Base-by-base conservation (phyloP, 768 basidiomycete genomes). In the Mycena pura region DNA sequence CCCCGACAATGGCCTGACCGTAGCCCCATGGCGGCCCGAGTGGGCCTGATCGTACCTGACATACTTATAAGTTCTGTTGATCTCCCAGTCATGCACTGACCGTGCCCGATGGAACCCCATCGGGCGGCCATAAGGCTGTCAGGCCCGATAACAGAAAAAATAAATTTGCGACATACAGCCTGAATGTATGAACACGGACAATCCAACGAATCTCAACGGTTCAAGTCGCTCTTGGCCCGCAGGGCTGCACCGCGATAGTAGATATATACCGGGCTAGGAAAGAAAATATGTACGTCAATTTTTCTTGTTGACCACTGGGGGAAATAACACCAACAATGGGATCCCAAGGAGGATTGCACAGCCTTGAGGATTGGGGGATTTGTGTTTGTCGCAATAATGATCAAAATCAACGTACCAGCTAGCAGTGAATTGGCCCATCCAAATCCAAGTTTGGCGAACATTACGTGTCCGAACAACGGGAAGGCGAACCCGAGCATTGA, bases 401-500 rank as follows among this genome's bases (percentile, higher is more conserved):
- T 22, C 7, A 25, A 15, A 22, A 11, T 40, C 15, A 11, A 50
- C 46, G 1, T 3, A 55, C 68, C 65, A 29, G 55, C 72, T 1
- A 67, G 55, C 56, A 83, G 75, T 15, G 89, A 87, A 70, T 91
- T 90, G 19, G 88, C 90, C 19, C 85, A 83, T 13, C 90, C 90
- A 32, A 83, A 77, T 1, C 88, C 88, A 21, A 92, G 76, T 22
- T 76, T 74, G 15, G 68, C 74, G 63, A 77, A 87, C 82, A 89
- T 85, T 64, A 84, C 83, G 56, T 76, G 69, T 15, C 85, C 89
- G 51, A 89, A 90, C 17, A 89, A 71, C 2, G 88, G 88, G 71
- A 90, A 89, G 0, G 77, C 79, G 60, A 89, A 90, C 34, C 86
- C 88, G 39, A 88, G 76, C 38, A 87, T 27, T 3, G 84, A 88